Base-by-base conservation (phyloP, 1,284 basidiomycete genomes). In the Cutaneotrichosporon mucoides region DNA sequence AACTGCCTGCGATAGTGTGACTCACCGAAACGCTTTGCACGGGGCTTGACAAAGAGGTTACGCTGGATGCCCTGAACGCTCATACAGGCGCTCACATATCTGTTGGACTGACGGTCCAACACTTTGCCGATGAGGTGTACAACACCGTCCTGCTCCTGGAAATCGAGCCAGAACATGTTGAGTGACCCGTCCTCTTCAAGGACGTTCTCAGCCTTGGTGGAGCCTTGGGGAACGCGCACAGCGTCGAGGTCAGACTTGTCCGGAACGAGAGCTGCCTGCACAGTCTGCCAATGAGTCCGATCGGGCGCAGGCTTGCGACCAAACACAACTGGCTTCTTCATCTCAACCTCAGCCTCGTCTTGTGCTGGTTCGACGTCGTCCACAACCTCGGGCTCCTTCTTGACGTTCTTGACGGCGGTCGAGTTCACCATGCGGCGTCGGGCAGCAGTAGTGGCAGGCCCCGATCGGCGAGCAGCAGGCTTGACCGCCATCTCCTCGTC, bases 161-260 rank as follows among this genome's bases (percentile, higher is more conserved):
- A 90, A 71, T 97, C 93, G 34, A 95, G 81, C 93, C 93, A 97
- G 80, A 88, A 97, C 79, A 97, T 92, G 35, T 84, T 84, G n/a
- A 96, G 79, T 33, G 66, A 72, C 1, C 90, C 91, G 66, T 96
- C 90, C 4, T 83, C 77, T 71, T 94, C 89, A 35, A 61, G 60
- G 34, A 73, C 71, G 63, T 72, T 74, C 62, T 72, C 83, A 43
- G 78, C 76, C 7, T 83, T 75, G 3, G 75, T 71, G 0, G 82
- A 76, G 6, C 75, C 70, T 6, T 68, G 59, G 4, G 79, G 72
- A 6, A 80, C 73, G 9, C 73, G 75, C 57, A 80, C 78, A 12
- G 72, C 66, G 38, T 72, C 70, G 36, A 73, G 63, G 53, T 75
- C 68, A 44, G 61, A 68, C 45, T 57, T 66, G 50, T 69, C 71